Evolutionary conservation across 805 yeast genomes (phyloP), one percentile per base, ranked within the genome.

Genomic region (Jamesozyma rosinii): DNA sequence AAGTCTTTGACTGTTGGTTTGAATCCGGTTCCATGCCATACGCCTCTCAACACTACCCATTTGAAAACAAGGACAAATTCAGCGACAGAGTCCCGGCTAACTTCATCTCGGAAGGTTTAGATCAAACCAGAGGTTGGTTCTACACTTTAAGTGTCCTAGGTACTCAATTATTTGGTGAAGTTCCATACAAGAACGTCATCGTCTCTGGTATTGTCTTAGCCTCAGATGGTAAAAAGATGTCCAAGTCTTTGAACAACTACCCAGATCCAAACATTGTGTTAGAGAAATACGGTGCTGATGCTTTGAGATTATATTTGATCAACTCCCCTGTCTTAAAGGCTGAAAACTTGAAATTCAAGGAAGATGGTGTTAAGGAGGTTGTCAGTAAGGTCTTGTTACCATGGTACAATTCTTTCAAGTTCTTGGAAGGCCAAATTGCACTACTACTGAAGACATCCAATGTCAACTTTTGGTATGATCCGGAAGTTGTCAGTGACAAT

Each of bases 121-220:
- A 92, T 70, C 99, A 92, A 73, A 92, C 99, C 46, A 86, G 99
- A 78, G 99, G 99, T 64, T 92, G 99, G 99, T 92, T 92, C 71
- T 92, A 92, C 68, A 92, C 98, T 42, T 75, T 92, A 65, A 82
- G 95, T 37, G 96, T 92, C 20, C 75, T 92, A 58, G 98, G 97
- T 65, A 86, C 95, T 45, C 97, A 90, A 57, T 71, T 92, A 57
- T 92, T 92, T 71, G 81, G 83, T 58, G 76, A 81, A 46, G 94
- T 95, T 50, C 97, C 99, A 40, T 92, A 83, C 74, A 72, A 90
- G 67, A 92, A 92, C 65, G 95, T 89, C 51, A 86, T 92, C 64
- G 98, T 92, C 41, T 74, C 88, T 35, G 99, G 99, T 74, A 85
- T 92, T 61, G 95, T 92, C 37, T 75, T 92, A 54, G 99, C 99